These are phyloP conservation scores for Coelastrella sp. DNA, from an alignment of 139 green algal species.

Conservation along the genomic window DNA sequence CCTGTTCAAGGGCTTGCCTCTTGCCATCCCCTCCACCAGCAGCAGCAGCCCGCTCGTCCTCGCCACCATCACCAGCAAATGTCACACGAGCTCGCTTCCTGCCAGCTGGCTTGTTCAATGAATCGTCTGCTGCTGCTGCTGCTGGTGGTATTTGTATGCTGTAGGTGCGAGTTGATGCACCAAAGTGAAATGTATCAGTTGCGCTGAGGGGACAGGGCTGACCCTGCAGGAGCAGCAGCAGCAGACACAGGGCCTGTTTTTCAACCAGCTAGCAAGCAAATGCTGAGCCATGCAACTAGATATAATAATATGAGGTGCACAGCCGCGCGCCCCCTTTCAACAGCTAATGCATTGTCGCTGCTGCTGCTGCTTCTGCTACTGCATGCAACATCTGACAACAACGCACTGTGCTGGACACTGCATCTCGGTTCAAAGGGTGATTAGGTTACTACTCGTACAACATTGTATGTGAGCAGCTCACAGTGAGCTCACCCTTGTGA, in stretches of 20 bases:
- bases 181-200: constrained; percentile 15
- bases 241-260: neutral
- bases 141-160: neutral
- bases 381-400: no score
- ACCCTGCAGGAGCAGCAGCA: constrained; percentile 19
- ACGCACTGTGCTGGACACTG: no score
- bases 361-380: no score
- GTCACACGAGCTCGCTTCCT: constrained; percentile 17
- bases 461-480: no score
- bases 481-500: neutral
- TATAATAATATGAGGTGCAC: neutral
- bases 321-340: neutral
- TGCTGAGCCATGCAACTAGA: neutral
- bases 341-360: no score
- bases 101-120: neutral
- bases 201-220: neutral
- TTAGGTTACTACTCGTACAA: neutral
- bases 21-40: neutral
- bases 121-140: neutral
- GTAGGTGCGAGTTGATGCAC: constrained; percentile 24
- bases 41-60: neutral
- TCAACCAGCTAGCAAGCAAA: neutral
- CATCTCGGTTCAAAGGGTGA: no score
- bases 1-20: neutral
- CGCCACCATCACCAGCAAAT: constrained; percentile 3